phyloP scores from a whole-genome alignment of 495 filamentous ascomycete species.

The Penicillium coprophilum region DNA sequence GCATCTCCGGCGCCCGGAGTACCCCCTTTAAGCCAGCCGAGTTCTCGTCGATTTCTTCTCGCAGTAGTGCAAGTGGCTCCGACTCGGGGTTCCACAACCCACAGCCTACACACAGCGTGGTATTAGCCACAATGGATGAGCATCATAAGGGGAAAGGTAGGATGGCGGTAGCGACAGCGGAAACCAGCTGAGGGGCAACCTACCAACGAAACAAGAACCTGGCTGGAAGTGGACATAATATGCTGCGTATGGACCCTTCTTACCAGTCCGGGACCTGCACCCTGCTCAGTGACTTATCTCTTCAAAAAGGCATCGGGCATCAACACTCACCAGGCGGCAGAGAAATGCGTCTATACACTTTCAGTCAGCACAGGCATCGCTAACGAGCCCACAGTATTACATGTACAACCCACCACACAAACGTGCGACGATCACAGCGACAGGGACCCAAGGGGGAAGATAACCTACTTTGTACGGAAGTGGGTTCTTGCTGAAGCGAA shows the following conservation, averaged over 20 bases:
- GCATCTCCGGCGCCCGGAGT: constrained; percentile 57
- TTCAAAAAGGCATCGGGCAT: neutral
- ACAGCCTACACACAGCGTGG: constrained; percentile 55
- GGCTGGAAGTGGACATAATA: constrained; percentile 75
- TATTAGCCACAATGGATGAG: constrained; percentile 9
- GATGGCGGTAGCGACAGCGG: neutral
- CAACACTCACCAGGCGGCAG: constrained; percentile 66
- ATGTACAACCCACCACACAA: constrained; percentile 7
- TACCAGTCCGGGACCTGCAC: constrained; percentile 70
- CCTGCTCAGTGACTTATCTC: constrained; percentile 26
- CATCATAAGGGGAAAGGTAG: neutral
- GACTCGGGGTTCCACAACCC: constrained; percentile 77
- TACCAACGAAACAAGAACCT: constrained; percentile 60
- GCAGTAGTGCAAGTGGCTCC: constrained; percentile 58
- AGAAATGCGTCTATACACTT: constrained; percentile 64
- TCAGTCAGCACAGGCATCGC: constrained; percentile 28
- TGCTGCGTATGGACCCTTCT: constrained; percentile 81
- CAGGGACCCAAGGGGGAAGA: constrained; percentile 1
- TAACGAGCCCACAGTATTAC: constrained; percentile 24
- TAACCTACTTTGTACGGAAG: constrained; percentile 79
- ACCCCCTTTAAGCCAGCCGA: constrained; percentile 65
- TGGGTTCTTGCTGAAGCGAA: constrained; percentile 73
- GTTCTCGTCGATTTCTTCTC: constrained; percentile 69
- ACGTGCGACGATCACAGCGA: neutral
- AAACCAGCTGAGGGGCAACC: constrained; percentile 27